A percentile compares a stretch with the other conserved stretches of the same genome.
phyloP scores from a whole-genome alignment of 371 early-diverging fungal species.

The Mucor sp. region DNA sequence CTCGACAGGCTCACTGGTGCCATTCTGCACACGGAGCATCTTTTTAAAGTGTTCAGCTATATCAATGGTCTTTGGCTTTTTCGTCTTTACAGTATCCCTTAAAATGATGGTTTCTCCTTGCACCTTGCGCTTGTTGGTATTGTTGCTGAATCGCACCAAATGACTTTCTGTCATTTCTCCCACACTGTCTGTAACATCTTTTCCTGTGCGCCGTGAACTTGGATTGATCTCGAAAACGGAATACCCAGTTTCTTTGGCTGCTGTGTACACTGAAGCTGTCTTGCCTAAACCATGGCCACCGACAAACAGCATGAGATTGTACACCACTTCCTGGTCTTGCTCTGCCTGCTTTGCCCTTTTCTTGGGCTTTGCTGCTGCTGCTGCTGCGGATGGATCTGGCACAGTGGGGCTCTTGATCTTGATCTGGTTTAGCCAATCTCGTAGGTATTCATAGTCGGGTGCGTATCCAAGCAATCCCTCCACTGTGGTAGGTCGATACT shows the following conservation, averaged over 20 bases:
- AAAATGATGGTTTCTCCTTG: slow-evolving; percentile 6
- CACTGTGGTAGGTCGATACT: slow-evolving; percentile 29
- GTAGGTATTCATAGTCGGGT: slow-evolving; percentile 6
- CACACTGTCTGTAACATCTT: slow-evolving; percentile 61
- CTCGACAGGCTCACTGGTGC: background rate
- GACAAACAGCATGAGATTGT: slow-evolving; percentile 54
- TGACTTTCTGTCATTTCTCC: slow-evolving; percentile 77
- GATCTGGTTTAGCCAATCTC: slow-evolving; percentile 29
- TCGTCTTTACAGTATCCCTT: slow-evolving; percentile 12
- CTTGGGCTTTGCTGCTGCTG: slow-evolving; percentile 4
- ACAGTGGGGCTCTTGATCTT: slow-evolving; percentile 14
- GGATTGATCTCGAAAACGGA: slow-evolving; percentile 77
- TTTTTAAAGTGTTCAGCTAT: slow-evolving; percentile 30
- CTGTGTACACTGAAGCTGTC: slow-evolving; percentile 73
- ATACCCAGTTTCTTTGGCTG: slow-evolving; percentile 70
- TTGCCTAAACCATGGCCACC: slow-evolving; percentile 77
- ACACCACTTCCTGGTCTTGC: slow-evolving; percentile 1
- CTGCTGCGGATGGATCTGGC: background rate
- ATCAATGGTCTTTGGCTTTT: slow-evolving; percentile 16
- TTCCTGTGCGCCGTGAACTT: slow-evolving; percentile 68
- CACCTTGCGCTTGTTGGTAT: slow-evolving; percentile 11
- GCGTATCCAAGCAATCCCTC: slow-evolving; percentile 19
- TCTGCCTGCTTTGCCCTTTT: background rate
- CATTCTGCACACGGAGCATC: slow-evolving; percentile 1
- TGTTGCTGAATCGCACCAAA: slow-evolving; percentile 37